Conservation (phyloP, 805 yeast genomes). For the Kuraishia borneana region DNA sequence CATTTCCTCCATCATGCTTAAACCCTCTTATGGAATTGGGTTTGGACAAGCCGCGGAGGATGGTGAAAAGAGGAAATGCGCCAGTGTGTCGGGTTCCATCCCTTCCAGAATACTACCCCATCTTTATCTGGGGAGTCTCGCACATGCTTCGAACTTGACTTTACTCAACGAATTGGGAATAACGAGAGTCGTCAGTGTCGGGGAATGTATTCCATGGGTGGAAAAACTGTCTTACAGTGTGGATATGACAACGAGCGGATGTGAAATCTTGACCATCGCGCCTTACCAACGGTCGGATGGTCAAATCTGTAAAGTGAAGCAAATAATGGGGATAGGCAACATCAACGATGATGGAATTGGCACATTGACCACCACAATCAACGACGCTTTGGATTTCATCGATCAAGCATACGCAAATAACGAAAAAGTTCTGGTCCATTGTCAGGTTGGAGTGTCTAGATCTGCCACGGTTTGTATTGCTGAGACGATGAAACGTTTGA, state of each 20-base stretch:
- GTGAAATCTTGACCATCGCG: conserved; percentile 14
- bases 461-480: conserved; percentile 95
- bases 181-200: conserved; percentile 71
- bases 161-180: conserved; percentile 59
- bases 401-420: conserved; percentile 34
- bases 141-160: conserved; percentile 66
- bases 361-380: conserved; percentile 50
- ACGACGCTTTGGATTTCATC: conserved; percentile 54
- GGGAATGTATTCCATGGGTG: conserved; percentile 68
- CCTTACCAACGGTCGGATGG: neutral
- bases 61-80: conserved; percentile 18
- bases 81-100: conserved; percentile 42
- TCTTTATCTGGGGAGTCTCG: conserved; percentile 73
- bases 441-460: conserved; percentile 92
- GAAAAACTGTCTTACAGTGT: conserved; percentile 11
- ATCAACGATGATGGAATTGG: conserved; percentile 91
- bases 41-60: neutral
- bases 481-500: conserved; percentile 75
- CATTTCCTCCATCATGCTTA: neutral
- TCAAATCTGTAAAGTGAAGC: conserved; percentile 21
- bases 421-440: conserved; percentile 67
- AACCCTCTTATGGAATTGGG: neutral
- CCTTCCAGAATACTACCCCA: conserved; percentile 82
- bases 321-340: conserved; percentile 54
- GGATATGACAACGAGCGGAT: conserved; percentile 13